Evolutionary conservation across 257 asterid species (phyloP), one percentile per base, ranked within the genome.

Genomic region (Solanum rostratum): DNA sequence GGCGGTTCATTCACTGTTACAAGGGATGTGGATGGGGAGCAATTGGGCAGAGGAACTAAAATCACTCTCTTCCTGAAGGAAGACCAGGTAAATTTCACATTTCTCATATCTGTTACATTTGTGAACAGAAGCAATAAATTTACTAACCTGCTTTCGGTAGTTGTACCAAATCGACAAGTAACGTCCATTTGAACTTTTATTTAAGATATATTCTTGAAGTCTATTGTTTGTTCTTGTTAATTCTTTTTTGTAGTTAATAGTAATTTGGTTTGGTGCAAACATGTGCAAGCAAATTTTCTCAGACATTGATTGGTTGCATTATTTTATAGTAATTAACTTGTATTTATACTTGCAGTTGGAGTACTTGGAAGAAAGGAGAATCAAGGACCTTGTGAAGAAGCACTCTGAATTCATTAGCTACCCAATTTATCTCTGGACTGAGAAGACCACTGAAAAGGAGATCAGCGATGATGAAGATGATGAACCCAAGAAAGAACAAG

Each of bases 31-130:
- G 18, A 80, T 24, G 86, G 83, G 0, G 86, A 84, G 41, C 79
- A 57, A n/a, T 55, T 84, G 5, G 86, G 86, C 52, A 84, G 86
- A 68, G 86, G 86, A 33, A 84, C 86, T 16, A 84, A 84, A 80
- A 84, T 84, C 55, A 74, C 83, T 2, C 76, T 84, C 30, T 46
- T 71, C 53, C 83, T 84, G 39, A 84, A 84, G 68, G 86, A 84
- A 60, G 86, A 84, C 19, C 80, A 71, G 59, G 81, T 73, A 73
- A n/a, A 45, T 73, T 3, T 71, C 37, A 43, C 10, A 10, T 11
- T 69, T 70, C 11, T 19, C 1, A 5, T 41, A 0, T 4, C 29
- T 19, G 18, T 37, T 16, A 15, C 30, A 7, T 68, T 9, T 68
- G 24, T 68, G 8, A 24, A 22, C 9, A 9, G 22, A 68, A 33